Conservation (phyloP, 2,329 filamentous ascomycete genomes). For the Aspergillus pseudotamarii region DNA sequence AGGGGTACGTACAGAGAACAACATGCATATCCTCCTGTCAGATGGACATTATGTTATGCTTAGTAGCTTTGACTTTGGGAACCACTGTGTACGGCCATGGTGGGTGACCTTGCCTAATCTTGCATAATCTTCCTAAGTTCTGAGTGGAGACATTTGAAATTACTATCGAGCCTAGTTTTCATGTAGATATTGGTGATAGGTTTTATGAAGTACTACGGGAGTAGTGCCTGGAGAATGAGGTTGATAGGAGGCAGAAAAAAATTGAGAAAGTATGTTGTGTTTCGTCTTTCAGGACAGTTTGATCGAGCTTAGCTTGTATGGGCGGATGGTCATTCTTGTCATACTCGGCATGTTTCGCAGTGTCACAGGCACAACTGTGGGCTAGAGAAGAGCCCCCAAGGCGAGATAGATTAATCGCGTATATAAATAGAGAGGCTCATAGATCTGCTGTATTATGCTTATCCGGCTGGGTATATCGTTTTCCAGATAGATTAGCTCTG, state of each 20-base stretch:
- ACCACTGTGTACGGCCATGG: not conserved
- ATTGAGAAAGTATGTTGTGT: not conserved
- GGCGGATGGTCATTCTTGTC: too few species aligned
- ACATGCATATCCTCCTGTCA: not conserved
- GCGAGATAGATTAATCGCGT: not conserved
- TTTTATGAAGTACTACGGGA: not conserved
- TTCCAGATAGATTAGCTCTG: not conserved
- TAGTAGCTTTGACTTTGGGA: not conserved
- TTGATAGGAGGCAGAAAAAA: not conserved
- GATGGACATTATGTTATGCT: not conserved
- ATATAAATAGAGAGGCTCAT: conserved; percentile 1
- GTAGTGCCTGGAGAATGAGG: not conserved
- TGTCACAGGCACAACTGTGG: not conserved
- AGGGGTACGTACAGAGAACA: not conserved
- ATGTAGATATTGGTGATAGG: not conserved
- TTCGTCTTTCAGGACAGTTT: not conserved
- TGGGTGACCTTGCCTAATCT: not conserved
- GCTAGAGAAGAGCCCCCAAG: not conserved
- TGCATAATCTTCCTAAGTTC: not conserved
- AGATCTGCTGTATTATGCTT: not conserved
- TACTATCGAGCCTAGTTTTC: not conserved
- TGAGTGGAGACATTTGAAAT: not conserved
- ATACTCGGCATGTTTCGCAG: not conserved
- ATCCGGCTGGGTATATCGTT: not conserved
- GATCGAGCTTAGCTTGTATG: not conserved